Conservation (phyloP, 1,284 basidiomycete species). For the Puccinia coronata region DNA sequence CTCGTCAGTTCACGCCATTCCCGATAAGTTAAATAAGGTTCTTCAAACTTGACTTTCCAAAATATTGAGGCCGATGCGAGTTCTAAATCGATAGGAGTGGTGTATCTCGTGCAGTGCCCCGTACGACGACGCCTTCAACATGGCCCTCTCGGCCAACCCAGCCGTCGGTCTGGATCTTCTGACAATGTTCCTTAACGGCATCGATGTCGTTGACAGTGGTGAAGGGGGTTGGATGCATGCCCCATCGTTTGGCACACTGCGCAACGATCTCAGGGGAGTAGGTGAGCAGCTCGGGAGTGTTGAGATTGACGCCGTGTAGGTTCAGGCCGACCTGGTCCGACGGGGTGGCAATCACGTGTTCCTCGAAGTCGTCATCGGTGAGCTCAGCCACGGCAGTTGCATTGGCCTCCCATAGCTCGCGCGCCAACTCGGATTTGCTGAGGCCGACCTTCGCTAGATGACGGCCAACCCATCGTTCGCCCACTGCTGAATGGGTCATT, state of each 20-base stretch:
- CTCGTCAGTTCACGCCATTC: conserved; percentile 96
- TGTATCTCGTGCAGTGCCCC: conserved; percentile 51
- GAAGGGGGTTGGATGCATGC: conserved; percentile 80
- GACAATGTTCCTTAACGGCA: conserved; percentile 65
- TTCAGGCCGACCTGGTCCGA: conserved; percentile 84
- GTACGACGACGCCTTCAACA: conserved; percentile 93
- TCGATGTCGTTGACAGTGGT: conserved; percentile 67
- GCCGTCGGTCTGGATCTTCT: conserved; percentile 63
- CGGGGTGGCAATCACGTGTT: conserved; percentile 87
- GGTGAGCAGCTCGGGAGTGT: conserved; percentile 73
- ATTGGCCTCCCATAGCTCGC: conserved; percentile 74
- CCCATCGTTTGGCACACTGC: conserved; percentile 82
- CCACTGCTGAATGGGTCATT: conserved; percentile 71
- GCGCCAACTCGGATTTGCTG: conserved; percentile 74
- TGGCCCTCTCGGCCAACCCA: conserved; percentile 75
- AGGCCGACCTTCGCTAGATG: conserved; percentile 71
- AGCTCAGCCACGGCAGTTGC: conserved; percentile 91
- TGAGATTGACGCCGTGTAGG: conserved; percentile 85
- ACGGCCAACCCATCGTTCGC: conserved; percentile 76
- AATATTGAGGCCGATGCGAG: conserved; percentile 80
- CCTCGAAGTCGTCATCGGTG: conserved; percentile 90
- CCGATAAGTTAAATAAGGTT: conserved; percentile 97
- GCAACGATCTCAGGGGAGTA: conserved; percentile 71
- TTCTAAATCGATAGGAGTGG: conserved; percentile 55
- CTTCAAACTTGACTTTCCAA: conserved; percentile 99